Evolutionary conservation across 305 asterid species (phyloP).

Genomic region (Fraxinus xanthoxyloides): DNA sequence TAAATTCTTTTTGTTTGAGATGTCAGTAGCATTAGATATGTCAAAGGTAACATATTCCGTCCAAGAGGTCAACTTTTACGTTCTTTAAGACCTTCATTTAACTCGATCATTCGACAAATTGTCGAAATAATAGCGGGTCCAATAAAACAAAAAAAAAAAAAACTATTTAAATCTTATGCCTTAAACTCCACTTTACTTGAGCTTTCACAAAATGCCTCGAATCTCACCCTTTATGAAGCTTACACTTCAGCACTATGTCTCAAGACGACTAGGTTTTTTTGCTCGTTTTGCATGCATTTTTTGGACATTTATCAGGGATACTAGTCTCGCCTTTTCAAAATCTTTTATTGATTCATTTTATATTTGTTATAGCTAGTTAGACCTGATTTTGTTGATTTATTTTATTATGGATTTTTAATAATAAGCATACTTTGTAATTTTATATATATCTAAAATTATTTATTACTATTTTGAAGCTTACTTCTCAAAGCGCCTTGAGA

Average conservation of each 20-base stretch:
- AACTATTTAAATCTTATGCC: neutral
- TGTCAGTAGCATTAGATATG: neutral
- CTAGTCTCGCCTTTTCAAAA: neutral
- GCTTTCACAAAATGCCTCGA: neutral
- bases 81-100: neutral
- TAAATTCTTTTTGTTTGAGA: neutral
- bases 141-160: no score
- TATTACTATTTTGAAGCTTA: no score
- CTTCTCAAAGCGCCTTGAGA: no score
- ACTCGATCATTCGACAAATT: neutral
- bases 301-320: no score
- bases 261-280: neutral
- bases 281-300: neutral
- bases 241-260: neutral
- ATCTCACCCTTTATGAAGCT: neutral
- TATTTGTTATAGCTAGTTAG: neutral
- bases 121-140: neutral
- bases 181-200: neutral
- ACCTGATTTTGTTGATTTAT: neutral
- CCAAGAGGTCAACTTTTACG: neutral
- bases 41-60: neutral
- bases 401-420: no score
- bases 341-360: no score
- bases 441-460: no score
- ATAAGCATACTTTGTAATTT: neutral